Percentiles rank a stretch among this genome's conserved stretches.
phyloP scores from a whole-genome alignment of 148 eudicot species.

The Polygonum maritimum region DNA sequence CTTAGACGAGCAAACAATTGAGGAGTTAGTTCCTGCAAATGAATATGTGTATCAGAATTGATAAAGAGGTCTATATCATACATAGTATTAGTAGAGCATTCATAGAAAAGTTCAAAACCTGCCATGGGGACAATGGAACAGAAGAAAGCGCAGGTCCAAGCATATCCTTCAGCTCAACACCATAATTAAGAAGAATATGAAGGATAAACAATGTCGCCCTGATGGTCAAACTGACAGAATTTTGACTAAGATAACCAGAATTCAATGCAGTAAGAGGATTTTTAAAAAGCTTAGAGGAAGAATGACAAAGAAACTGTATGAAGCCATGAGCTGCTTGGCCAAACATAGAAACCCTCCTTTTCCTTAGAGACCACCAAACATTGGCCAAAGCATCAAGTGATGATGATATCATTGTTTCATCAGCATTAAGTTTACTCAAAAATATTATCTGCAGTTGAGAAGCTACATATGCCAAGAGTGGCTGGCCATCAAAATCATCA shows the following conservation, averaged over 20 bases:
- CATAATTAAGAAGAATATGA: constrained; percentile 84
- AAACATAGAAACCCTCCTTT: constrained; percentile 79
- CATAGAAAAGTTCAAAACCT: constrained; percentile 35
- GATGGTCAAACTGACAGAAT: constrained; percentile 50
- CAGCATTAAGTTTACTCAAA: constrained; percentile 26
- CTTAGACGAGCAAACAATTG: constrained; percentile 92
- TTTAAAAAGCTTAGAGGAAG: constrained; percentile 43
- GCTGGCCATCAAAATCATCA: constrained; percentile 49
- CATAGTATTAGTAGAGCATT: background rate
- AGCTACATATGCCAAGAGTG: constrained; percentile 44
- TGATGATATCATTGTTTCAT: constrained; percentile 29
- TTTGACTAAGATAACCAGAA: constrained; percentile 33
- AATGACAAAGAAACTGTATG: constrained; percentile 58
- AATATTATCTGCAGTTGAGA: constrained; percentile 62
- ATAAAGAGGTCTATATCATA: background rate
- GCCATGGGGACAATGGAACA: constrained; percentile 95
- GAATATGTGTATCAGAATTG: constrained; percentile 23
- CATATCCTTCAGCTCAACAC: constrained; percentile 73
- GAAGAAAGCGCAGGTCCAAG: constrained; percentile 73
- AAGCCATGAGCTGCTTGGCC: constrained; percentile 92
- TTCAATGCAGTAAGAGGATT: constrained; percentile 28
- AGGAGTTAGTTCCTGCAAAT: constrained; percentile 76
- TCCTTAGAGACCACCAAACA: constrained; percentile 88
- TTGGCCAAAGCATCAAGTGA: constrained; percentile 49
- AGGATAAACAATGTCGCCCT: constrained; percentile 82